Conservation (phyloP, 768 basidiomycete genomes). For the Cyclocybe cylindracea region DNA sequence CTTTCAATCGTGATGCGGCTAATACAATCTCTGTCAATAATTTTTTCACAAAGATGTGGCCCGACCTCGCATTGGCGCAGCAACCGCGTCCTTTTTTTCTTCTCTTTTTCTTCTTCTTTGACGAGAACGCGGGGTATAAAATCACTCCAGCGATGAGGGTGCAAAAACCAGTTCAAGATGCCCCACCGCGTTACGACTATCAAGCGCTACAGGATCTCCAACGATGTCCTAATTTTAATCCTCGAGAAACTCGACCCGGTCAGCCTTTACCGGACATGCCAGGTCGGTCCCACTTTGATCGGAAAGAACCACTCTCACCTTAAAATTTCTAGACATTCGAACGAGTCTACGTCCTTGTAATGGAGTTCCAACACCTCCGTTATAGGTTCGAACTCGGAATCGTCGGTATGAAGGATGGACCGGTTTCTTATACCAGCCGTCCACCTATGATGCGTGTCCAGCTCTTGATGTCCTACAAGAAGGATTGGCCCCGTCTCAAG, state of each 20-base stretch:
- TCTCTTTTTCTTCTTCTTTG: conserved; percentile 42
- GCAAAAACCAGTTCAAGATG: conserved; percentile 39
- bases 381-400: conserved; percentile 52
- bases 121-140: conserved; percentile 46
- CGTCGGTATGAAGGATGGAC: conserved; percentile 53
- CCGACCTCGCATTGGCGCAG: conserved; percentile 40
- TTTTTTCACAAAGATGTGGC: conserved; percentile 39
- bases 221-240: conserved; percentile 52
- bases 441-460: conserved; percentile 44
- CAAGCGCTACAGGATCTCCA: conserved; percentile 49
- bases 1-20: conserved; percentile 42
- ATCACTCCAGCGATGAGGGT: conserved; percentile 29
- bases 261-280: conserved; percentile 47
- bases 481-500: conserved; percentile 47
- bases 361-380: conserved; percentile 47
- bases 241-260: conserved; percentile 50
- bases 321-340: conserved; percentile 41
- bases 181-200: conserved; percentile 44
- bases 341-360: conserved; percentile 44
- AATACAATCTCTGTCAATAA: conserved; percentile 41
- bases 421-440: conserved; percentile 36
- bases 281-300: conserved; percentile 30
- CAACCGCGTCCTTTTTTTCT: conserved; percentile 45
- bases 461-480: conserved; percentile 44
- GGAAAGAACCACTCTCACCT: conserved; percentile 4